Base-by-base conservation (phyloP, 371 early-diverging fungal species). In the Funneliformis caledonium region DNA sequence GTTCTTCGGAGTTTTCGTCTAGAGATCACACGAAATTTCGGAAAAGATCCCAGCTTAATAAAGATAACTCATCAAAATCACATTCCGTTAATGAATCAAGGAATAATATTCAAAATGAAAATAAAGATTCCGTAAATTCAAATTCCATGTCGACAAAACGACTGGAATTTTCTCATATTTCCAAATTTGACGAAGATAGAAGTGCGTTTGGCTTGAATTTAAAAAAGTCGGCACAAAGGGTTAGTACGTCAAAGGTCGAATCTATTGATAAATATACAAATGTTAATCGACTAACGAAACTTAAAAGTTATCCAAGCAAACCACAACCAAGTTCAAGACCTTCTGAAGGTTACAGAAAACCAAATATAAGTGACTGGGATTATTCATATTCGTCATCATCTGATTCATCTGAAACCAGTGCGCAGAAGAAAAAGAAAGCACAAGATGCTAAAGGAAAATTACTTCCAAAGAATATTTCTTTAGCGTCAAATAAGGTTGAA, bases 321-420 rank as follows among this genome's bases (percentile, higher is more conserved):
- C 52, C 52, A 19, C 37, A 70, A 26, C 45, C 16, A 11, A 70
- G 45, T 45, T 43, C 42, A 8, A 70, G n/a, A 70, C 47, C 47
- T 70, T 19, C 14, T 43, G 43, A 45, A 69, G 10, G 45, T 43
- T n/a, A 16, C n/a, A 43, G n/a, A 69, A 69, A 43, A 70, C 70
- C 70, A 9, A 70, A 70, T 43, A 70, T 70, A 43, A 70, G 70
- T 22, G 70, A 70, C 6, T 70, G 70, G 70, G 70, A 70, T 43
- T 70, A 70, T 70, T 70, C 70, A 31, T 37, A 37, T 37, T 37
- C 37, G 37, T 65, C 65, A 70, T 65, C 65, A 12, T 70, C 70
- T 19, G 70, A 43, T 19, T 70, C 70, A 7, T 65, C 37, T 4
- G n/a, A 26, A 37, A 14, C 31, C 11, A 37, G 33, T 22, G 19